phyloP scores from a whole-genome alignment of 2,329 filamentous ascomycete species.

The Akanthomyces uredinophilus region DNA sequence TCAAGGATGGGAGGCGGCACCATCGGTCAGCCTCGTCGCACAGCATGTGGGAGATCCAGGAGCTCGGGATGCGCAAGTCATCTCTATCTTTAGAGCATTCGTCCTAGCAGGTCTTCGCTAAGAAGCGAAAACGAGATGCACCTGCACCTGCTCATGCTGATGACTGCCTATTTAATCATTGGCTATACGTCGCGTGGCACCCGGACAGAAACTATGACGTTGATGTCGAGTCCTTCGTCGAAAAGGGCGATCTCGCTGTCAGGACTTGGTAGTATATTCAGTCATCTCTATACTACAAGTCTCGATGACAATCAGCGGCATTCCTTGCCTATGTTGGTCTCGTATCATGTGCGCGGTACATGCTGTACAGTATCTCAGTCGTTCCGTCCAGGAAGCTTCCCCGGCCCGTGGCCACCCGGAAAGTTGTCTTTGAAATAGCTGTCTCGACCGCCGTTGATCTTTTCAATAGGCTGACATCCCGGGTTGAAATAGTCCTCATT shows the following conservation, averaged over 20 bases:
- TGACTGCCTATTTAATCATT: background rate
- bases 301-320: background rate
- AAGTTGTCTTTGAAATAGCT: background rate
- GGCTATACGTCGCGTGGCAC: background rate
- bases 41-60: background rate
- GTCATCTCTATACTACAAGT: background rate
- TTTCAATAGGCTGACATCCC: constrained; percentile 26
- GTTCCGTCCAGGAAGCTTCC: too few species aligned
- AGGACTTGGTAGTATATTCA: background rate
- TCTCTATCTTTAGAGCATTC: background rate
- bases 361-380: background rate
- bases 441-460: background rate
- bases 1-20: background rate
- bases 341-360: background rate
- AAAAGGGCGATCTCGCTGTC: background rate
- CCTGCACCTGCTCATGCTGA: background rate
- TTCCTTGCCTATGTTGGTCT: background rate
- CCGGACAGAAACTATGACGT: background rate
- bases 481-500: constrained; percentile 45
- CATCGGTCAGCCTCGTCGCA: background rate
- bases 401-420: background rate
- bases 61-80: background rate
- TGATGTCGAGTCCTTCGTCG: background rate
- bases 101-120: background rate
- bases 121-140: background rate